These are phyloP conservation scores for Ophiostoma himal-ulmi DNA, from an alignment of 2,329 filamentous ascomycete species.

Conservation along the genomic window DNA sequence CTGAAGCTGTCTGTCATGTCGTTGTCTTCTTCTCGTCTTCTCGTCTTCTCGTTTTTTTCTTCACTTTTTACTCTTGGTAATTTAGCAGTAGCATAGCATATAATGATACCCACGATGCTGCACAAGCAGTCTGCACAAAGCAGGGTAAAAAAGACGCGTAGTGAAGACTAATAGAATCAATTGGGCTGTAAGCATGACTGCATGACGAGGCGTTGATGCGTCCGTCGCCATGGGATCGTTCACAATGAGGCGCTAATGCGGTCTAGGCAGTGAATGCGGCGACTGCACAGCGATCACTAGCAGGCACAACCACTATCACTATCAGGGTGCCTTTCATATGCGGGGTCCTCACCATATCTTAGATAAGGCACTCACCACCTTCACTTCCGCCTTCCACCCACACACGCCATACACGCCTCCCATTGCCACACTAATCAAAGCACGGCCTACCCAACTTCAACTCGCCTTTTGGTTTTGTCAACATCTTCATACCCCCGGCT, in stretches of 20 bases:
- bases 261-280: not conserved
- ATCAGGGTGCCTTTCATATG: not conserved
- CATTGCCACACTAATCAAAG: not conserved
- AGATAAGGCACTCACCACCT: not conserved
- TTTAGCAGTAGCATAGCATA: conserved; percentile 7
- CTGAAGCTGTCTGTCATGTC: not conserved
- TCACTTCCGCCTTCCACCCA: not conserved
- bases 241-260: not conserved
- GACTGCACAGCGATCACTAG: not conserved
- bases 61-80: not conserved
- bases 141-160: not conserved
- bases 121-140: not conserved
- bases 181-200: too few relatives aligned
- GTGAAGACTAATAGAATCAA: not conserved
- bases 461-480: not conserved
- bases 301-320: not conserved
- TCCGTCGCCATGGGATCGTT: not conserved
- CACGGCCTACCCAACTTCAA: not conserved
- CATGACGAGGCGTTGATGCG: not conserved
- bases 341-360: not conserved
- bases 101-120: conserved; percentile 14
- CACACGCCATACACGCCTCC: not conserved
- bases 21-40: not conserved
- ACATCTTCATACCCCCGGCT: not conserved
- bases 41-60: not conserved